Evolutionary conservation across 2,329 filamentous ascomycete genomes (phyloP).

Genomic region (Cytospora mali): DNA sequence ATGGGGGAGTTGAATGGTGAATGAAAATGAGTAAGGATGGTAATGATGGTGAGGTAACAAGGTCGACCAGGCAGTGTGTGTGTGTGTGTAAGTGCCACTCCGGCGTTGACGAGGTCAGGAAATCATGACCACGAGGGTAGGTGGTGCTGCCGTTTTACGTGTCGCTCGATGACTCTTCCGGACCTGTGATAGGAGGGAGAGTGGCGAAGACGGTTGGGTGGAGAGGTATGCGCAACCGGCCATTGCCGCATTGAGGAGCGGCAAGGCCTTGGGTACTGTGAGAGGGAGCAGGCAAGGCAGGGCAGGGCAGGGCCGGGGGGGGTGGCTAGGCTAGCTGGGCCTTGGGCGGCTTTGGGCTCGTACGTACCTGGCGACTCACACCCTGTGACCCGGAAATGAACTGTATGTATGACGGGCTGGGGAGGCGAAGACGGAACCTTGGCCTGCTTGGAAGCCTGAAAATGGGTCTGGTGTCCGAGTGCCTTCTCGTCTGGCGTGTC

Average conservation of each 20-base stretch:
- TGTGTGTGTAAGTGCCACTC: conserved; percentile 22
- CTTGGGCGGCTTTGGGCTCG: neutral
- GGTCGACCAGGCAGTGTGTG: conserved; percentile 19
- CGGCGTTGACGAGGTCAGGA: conserved; percentile 26
- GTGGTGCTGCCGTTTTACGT: conserved; percentile 24
- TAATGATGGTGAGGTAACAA: conserved; percentile 6
- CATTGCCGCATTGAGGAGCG: conserved; percentile 27
- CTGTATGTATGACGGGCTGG: conserved; percentile 35
- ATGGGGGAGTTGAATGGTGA: conserved; percentile 3
- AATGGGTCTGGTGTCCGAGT: conserved; percentile 29
- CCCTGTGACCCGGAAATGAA: conserved; percentile 1
- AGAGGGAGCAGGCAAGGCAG: conserved; percentile 2
- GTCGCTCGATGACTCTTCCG: conserved; percentile 34
- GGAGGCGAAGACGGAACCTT: conserved; percentile 25
- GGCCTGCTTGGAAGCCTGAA: conserved; percentile 36
- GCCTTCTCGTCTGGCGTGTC: conserved; percentile 23
- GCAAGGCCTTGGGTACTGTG: conserved; percentile 18
- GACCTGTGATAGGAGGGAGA: conserved; percentile 25
- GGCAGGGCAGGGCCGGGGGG: conserved; percentile 3
- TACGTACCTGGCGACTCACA: conserved; percentile 18
- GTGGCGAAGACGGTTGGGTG: conserved; percentile 27
- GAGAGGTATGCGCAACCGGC: conserved; percentile 17
- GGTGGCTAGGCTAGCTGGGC: conserved; percentile 17
- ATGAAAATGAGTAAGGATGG: conserved; percentile 16
- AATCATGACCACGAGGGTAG: conserved; percentile 25